Conservation (phyloP, 169 alveolate species). For the Cyclospora cayetanensis region DNA sequence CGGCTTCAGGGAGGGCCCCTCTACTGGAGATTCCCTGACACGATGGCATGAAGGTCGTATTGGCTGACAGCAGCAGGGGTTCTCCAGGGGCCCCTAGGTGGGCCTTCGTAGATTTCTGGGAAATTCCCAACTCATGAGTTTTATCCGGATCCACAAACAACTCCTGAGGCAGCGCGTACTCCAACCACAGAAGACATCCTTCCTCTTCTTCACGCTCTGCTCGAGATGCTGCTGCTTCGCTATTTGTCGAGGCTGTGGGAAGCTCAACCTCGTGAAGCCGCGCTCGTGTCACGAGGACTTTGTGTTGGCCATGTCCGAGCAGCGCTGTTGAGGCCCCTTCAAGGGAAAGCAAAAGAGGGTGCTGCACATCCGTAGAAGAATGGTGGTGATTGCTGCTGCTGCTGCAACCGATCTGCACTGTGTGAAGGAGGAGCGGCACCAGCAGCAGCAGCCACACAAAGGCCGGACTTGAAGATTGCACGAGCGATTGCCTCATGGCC, state of each 20-base stretch:
- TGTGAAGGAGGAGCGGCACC: conserved; percentile 34
- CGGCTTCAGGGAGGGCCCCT: neutral
- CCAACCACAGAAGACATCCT: neutral
- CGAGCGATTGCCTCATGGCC: too few species aligned
- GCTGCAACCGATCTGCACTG: neutral
- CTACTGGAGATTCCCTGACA: neutral
- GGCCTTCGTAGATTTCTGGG: neutral
- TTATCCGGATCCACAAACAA: neutral
- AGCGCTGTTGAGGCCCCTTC: conserved; percentile 6
- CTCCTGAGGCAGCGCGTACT: conserved; percentile 1
- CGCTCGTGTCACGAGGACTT: neutral
- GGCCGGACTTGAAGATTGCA: too few species aligned
- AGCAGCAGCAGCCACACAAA: neutral
- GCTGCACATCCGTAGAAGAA: neutral
- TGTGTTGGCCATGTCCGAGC: neutral
- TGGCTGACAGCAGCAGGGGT: neutral
- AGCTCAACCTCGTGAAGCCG: neutral
- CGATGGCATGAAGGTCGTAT: neutral
- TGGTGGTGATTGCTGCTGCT: neutral
- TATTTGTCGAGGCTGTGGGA: too few species aligned
- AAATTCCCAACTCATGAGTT: neutral
- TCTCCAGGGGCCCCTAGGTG: neutral
- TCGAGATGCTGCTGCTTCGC: conserved; percentile 2
- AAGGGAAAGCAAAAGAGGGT: neutral
- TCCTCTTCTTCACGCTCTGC: neutral